Percentiles rank a stretch among this genome's conserved stretches.
Conservation (phyloP, 2,329 filamentous ascomycete species). For the Alternaria sp. region DNA sequence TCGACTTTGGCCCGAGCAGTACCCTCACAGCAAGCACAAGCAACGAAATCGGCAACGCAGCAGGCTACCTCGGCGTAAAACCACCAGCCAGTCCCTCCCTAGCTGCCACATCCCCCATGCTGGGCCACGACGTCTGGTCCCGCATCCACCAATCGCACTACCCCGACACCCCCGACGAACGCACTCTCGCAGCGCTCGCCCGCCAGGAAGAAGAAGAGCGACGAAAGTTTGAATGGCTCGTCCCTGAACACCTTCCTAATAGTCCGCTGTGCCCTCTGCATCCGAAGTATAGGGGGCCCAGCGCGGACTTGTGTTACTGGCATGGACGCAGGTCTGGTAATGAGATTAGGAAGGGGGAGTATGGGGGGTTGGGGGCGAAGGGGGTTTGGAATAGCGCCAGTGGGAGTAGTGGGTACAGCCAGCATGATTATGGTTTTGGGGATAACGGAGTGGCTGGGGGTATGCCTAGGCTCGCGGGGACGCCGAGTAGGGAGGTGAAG, state of each 20-base stretch:
- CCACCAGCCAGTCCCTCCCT: background rate
- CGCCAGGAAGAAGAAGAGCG: conserved; percentile 32
- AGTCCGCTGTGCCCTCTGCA: conserved; percentile 54
- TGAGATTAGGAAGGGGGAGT: conserved; percentile 14
- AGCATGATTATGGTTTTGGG: background rate
- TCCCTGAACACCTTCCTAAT: conserved; percentile 54
- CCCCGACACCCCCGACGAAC: conserved; percentile 5
- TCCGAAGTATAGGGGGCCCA: conserved; percentile 47
- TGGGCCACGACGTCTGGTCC: conserved; percentile 21
- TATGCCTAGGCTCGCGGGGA: background rate
- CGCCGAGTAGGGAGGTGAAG: conserved; percentile 6
- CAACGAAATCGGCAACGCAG: background rate
- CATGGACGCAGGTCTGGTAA: conserved; percentile 47
- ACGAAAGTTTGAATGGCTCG: conserved; percentile 47
- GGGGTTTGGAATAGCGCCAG: background rate
- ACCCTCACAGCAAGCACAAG: background rate
- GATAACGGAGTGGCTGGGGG: background rate
- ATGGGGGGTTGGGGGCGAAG: conserved; percentile 9
- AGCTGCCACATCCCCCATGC: background rate
- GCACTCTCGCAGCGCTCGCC: conserved; percentile 6
- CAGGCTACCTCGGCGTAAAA: conserved; percentile 17
- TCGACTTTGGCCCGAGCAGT: conserved; percentile 2
- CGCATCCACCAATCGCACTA: conserved; percentile 11
- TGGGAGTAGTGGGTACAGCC: background rate
- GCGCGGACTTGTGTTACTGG: conserved; percentile 51